Evolutionary conservation across 306 rosid genomes (phyloP).

Genomic region (Malus asiatica): DNA sequence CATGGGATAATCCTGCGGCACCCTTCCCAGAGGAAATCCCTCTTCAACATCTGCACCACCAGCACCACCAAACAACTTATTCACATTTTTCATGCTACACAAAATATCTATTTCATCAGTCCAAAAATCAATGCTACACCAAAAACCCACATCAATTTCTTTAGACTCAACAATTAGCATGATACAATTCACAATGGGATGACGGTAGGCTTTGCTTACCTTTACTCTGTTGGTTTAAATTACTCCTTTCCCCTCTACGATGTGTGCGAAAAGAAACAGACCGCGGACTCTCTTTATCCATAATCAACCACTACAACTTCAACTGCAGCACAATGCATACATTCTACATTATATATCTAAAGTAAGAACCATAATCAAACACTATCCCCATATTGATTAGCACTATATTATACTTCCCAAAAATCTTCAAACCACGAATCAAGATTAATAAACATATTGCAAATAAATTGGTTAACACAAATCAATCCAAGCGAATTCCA

Average conservation of each 20-base stretch:
- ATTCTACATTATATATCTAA: too few species aligned
- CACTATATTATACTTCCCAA: neutral
- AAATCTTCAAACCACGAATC: neutral
- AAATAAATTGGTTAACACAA: neutral
- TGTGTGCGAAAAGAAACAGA: slow-evolving; percentile 25
- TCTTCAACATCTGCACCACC: slow-evolving; percentile 63
- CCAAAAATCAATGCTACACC: neutral
- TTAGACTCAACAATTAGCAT: neutral
- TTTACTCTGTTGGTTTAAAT: slow-evolving; percentile 10
- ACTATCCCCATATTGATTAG: neutral
- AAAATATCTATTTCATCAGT: neutral
- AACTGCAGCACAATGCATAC: slow-evolving; percentile 2
- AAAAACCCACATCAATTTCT: neutral
- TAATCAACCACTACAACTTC: slow-evolving; percentile 13
- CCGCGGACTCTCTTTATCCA: slow-evolving; percentile 32
- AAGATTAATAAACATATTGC: neutral
- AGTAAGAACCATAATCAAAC: neutral
- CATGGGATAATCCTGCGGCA: slow-evolving; percentile 57
- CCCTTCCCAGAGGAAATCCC: slow-evolving; percentile 44
- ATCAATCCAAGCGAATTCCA: neutral
- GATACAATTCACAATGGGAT: neutral
- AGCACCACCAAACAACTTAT: slow-evolving; percentile 11
- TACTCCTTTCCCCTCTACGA: slow-evolving; percentile 34
- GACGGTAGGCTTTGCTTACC: slow-evolving; percentile 10
- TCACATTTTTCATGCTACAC: slow-evolving; percentile 5